A percentile compares a stretch with the other conserved stretches of the same genome.
phyloP scores from a whole-genome alignment of 2,329 filamentous ascomycete species.

The Pestalotiopsis sp. region DNA sequence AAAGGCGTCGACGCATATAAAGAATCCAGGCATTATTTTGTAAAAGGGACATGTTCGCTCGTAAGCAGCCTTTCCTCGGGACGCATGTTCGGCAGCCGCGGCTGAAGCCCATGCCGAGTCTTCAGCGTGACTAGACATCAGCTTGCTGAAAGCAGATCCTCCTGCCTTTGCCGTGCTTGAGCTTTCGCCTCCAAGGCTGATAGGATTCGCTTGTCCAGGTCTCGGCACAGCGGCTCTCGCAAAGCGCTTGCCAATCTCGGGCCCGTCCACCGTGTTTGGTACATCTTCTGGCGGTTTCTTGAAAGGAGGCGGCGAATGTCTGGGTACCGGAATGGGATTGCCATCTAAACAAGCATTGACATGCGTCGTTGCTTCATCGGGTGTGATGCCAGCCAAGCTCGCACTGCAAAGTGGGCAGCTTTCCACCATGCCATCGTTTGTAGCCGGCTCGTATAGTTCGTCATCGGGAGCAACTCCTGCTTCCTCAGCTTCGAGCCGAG shows the following conservation, averaged over 20 bases:
- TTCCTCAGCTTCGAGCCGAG: conserved; percentile 64
- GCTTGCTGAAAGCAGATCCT: conserved; percentile 80
- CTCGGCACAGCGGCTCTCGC: conserved; percentile 71
- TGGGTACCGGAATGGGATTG: conserved; percentile 62
- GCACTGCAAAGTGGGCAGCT: conserved; percentile 79
- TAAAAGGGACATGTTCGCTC: conserved; percentile 96
- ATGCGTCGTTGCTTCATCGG: conserved; percentile 75
- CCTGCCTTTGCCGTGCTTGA: conserved; percentile 33
- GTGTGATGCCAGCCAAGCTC: conserved; percentile 60
- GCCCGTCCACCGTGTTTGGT: conserved; percentile 35
- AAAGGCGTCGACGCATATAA: conserved; percentile 93
- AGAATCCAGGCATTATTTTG: conserved; percentile 93
- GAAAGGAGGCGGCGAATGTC: conserved; percentile 17
- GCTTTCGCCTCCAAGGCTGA: conserved; percentile 50
- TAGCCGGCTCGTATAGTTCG: conserved; percentile 31
- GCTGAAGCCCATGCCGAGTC: conserved; percentile 88
- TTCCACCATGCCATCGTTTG: conserved; percentile 34
- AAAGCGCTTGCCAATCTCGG: conserved; percentile 58
- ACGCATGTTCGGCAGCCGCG: conserved; percentile 75
- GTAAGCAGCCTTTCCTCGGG: conserved; percentile 83
- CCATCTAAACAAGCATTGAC: conserved; percentile 95
- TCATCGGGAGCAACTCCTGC: conserved; percentile 41
- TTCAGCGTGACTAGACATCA: conserved; percentile 93
- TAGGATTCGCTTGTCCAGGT: conserved; percentile 81
- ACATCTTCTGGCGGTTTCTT: conserved; percentile 23